Conservation (phyloP, 768 basidiomycete species). For the Rhodotorula paludigena region DNA sequence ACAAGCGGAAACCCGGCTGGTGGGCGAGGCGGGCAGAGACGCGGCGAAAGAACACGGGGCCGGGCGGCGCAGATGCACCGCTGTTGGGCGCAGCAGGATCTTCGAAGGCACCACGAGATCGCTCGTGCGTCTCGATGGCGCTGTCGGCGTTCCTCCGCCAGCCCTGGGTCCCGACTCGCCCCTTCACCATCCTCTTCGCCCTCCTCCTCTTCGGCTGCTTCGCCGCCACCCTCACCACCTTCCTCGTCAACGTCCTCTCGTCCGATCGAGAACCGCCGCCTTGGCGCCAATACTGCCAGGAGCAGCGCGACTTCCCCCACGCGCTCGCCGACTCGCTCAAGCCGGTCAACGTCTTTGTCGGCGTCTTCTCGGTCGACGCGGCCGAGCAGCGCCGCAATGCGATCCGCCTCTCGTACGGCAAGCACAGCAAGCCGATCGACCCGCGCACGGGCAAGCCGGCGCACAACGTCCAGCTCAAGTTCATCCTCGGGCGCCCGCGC, state of each 20-base stretch:
- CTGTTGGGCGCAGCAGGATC: constrained; percentile 2
- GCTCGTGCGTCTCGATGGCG: constrained; percentile 21
- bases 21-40: constrained; percentile 27
- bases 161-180: constrained; percentile 42
- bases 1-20: constrained; percentile 27
- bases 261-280: constrained; percentile 92
- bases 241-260: constrained; percentile 86
- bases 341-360: constrained; percentile 80
- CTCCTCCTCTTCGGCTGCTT: constrained; percentile 73
- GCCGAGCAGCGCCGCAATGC: constrained; percentile 78
- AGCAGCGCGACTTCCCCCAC: constrained; percentile 62
- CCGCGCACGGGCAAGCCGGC: constrained; percentile 64
- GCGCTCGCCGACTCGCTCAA: constrained; percentile 64
- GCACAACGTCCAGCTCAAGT: constrained; percentile 70
- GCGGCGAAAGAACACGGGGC: constrained; percentile 14
- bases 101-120: constrained; percentile 6
- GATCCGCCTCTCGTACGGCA: constrained; percentile 84
- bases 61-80: constrained; percentile 9
- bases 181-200: constrained; percentile 53
- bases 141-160: constrained; percentile 33
- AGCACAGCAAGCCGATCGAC: constrained; percentile 67
- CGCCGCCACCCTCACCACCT: constrained; percentile 74
- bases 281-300: constrained; percentile 87
- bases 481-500: constrained; percentile 78
- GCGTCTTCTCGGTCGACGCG: constrained; percentile 83